Evolutionary conservation across 2,329 filamentous ascomycete genomes (phyloP).

Genomic region (Colletotrichum sojae): DNA sequence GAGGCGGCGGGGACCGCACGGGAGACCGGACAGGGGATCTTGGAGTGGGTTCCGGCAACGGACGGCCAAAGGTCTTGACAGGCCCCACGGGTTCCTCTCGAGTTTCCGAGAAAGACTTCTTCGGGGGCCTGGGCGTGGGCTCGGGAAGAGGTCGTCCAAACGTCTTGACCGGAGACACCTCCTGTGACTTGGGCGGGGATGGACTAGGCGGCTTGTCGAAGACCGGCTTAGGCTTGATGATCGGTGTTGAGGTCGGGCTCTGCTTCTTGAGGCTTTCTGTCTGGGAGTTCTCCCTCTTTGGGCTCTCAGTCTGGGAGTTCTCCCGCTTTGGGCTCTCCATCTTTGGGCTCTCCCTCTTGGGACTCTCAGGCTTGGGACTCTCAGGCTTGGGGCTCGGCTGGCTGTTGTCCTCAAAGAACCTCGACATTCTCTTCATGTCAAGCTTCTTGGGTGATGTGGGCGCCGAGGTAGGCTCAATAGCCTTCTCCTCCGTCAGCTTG

Average conservation of each 20-base stretch:
- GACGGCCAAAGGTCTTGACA: slow-evolving; percentile 51
- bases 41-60: slow-evolving; percentile 45
- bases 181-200: slow-evolving; percentile 34
- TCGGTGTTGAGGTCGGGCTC: slow-evolving; percentile 26
- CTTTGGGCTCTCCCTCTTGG: slow-evolving; percentile 32
- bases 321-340: slow-evolving; percentile 12
- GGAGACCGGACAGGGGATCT: slow-evolving; percentile 32
- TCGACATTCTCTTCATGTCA: slow-evolving; percentile 71
- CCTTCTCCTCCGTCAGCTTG: slow-evolving; percentile 44
- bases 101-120: slow-evolving; percentile 41
- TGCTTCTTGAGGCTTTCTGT: slow-evolving; percentile 42
- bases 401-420: slow-evolving; percentile 66
- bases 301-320: slow-evolving; percentile 22
- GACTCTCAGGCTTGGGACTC: slow-evolving; percentile 42
- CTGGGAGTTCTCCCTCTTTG: not conserved
- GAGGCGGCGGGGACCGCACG: slow-evolving; percentile 25
- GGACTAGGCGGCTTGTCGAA: slow-evolving; percentile 37
- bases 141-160: slow-evolving; percentile 49
- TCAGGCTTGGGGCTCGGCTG: slow-evolving; percentile 44
- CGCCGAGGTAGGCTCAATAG: slow-evolving; percentile 54
- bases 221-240: slow-evolving; percentile 36
- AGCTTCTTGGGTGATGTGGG: slow-evolving; percentile 70
- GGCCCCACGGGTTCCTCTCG: slow-evolving; percentile 50
- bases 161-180: slow-evolving; percentile 54
- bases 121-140: slow-evolving; percentile 44